phyloP scores from a whole-genome alignment of 306 rosid species.

The Cucurbita ficifolia region DNA sequence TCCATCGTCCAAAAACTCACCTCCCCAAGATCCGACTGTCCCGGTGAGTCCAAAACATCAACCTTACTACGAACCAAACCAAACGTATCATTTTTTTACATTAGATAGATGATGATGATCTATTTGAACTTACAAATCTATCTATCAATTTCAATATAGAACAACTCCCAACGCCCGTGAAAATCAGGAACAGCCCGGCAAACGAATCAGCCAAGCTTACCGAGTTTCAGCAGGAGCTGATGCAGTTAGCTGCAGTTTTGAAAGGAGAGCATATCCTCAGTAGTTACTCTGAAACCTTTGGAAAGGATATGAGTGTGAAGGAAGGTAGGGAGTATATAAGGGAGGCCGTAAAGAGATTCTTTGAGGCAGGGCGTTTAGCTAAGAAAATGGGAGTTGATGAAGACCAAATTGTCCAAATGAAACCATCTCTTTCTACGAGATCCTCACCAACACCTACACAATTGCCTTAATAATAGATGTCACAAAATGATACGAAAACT shows the following conservation, averaged over 20 bases:
- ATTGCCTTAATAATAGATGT: conserved; percentile 6
- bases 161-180: conserved; percentile 44
- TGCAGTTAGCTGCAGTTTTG: conserved; percentile 69
- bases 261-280: conserved; percentile 61
- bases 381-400: conserved; percentile 62
- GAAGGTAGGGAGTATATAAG: conserved; percentile 62
- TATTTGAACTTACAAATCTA: neutral
- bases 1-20: conserved; percentile 35
- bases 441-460: conserved; percentile 2
- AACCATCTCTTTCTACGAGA: conserved; percentile 76
- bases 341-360: conserved; percentile 50
- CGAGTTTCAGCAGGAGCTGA: conserved; percentile 72
- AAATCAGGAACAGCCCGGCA: conserved; percentile 32
- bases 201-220: conserved; percentile 41
- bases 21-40: conserved; percentile 79
- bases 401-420: conserved; percentile 72
- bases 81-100: neutral
- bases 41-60: conserved; percentile 29
- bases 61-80: neutral
- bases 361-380: conserved; percentile 59
- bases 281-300: conserved; percentile 40
- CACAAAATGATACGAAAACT: neutral
- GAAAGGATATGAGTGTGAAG: conserved; percentile 56
- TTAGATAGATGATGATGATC: no score
- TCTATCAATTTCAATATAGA: conserved; percentile 20